Evolutionary conservation across 768 basidiomycete genomes (phyloP).

Genomic region (Suillus fuscotomentosus): DNA sequence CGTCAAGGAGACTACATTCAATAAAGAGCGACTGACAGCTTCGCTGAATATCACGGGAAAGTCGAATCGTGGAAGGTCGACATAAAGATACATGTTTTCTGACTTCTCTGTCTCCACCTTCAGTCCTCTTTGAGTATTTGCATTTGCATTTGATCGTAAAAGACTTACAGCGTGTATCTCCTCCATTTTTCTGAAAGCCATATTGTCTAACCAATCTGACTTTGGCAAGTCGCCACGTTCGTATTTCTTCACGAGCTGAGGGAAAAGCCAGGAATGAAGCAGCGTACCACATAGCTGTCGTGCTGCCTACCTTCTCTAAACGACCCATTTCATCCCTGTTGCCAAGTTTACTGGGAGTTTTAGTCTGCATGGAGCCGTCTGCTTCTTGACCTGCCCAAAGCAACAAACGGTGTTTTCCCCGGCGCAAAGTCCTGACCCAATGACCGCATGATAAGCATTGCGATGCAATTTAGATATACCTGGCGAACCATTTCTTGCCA

Average conservation of each 20-base stretch:
- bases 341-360: conserved; percentile 85
- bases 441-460: conserved; percentile 2
- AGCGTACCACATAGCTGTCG: not conserved
- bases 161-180: conserved; percentile 82
- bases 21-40: conserved; percentile 48
- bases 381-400: conserved; percentile 85
- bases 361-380: conserved; percentile 77
- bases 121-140: not conserved
- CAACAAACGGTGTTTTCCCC: conserved; percentile 87
- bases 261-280: conserved; percentile 26
- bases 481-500: conserved; percentile 83
- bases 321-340: conserved; percentile 91
- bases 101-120: conserved; percentile 92
- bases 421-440: conserved; percentile 68
- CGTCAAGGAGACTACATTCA: not conserved
- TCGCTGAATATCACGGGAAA: conserved; percentile 97
- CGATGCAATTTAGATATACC: not conserved
- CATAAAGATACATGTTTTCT: conserved; percentile 91
- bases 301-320: conserved; percentile 72
- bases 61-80: conserved; percentile 94
- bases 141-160: not conserved
- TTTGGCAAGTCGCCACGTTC: conserved; percentile 92
- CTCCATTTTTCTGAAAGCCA: conserved; percentile 94
- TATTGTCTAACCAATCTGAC: conserved; percentile 93
- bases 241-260: conserved; percentile 88